Evolutionary conservation across 768 basidiomycete genomes (phyloP).

Genomic region (Galerina sulciceps): DNA sequence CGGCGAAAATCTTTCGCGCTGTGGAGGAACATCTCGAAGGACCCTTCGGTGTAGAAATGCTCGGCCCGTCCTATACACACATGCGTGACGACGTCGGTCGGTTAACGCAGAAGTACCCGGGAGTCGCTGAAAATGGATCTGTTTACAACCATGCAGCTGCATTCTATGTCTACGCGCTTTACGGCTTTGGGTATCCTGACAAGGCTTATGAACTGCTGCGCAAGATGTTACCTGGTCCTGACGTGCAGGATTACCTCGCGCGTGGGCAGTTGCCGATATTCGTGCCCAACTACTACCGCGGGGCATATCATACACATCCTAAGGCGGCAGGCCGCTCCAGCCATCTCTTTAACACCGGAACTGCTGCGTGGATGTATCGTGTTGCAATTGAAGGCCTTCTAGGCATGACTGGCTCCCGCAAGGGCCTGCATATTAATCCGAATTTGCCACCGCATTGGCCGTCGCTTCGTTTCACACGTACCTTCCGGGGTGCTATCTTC

Average conservation of each 20-base stretch:
- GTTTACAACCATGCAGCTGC: not conserved
- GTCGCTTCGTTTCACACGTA: not conserved
- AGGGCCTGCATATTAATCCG: not conserved
- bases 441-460: not conserved
- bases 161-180: not conserved
- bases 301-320: not conserved
- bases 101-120: not conserved
- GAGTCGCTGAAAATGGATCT: not conserved
- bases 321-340: not conserved
- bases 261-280: not conserved
- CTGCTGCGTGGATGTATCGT: not conserved
- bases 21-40: not conserved
- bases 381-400: not conserved
- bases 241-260: not conserved
- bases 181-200: not conserved
- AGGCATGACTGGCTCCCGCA: not conserved
- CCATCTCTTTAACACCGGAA: not conserved
- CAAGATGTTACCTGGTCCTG: not conserved
- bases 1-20: not conserved
- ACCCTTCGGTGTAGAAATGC: not conserved
- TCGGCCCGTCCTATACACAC: not conserved
- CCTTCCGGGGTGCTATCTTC: not conserved
- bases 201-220: not conserved
- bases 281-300: constrained; percentile 2
- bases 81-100: not conserved